Evolutionary conservation across 2,329 filamentous ascomycete species (phyloP).

Genomic region (Coniochaeta hoffmannii): DNA sequence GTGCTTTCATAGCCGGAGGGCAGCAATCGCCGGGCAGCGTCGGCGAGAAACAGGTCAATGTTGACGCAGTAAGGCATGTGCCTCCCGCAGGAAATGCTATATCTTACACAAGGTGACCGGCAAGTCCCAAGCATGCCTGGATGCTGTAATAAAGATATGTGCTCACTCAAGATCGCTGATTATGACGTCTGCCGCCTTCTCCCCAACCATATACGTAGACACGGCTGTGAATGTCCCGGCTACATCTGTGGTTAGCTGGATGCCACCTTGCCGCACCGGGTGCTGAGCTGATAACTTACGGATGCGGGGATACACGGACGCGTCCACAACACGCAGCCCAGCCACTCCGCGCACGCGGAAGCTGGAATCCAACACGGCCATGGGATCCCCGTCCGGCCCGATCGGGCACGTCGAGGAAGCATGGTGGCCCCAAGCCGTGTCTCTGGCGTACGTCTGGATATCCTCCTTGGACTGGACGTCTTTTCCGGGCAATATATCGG

Average conservation of each 20-base stretch:
- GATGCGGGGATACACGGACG: conserved; percentile 38
- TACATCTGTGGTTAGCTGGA: conserved; percentile 24
- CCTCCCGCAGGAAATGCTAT: no score
- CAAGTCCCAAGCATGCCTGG: background rate
- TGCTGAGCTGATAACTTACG: background rate
- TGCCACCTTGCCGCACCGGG: conserved; percentile 30
- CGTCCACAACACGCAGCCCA: conserved; percentile 53
- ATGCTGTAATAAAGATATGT: background rate
- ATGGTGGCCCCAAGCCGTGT: conserved; percentile 48
- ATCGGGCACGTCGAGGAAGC: conserved; percentile 48
- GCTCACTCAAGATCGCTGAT: conserved; percentile 4
- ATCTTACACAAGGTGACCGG: background rate
- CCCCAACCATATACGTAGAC: conserved; percentile 46
- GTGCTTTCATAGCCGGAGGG: conserved; percentile 6
- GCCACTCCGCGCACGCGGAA: conserved; percentile 49
- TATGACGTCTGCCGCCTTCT: conserved; percentile 56
- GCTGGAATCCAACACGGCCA: conserved; percentile 47
- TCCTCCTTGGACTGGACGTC: conserved; percentile 12
- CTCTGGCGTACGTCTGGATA: conserved; percentile 18
- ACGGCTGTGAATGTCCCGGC: conserved; percentile 37
- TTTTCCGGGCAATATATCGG: background rate
- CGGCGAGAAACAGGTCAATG: no score
- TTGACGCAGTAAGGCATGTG: no score
- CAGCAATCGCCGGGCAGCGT: no score
- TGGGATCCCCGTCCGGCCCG: conserved; percentile 42